phyloP scores from a whole-genome alignment of 352 stramenopile genomes.

The Phytopythium litorale region DNA sequence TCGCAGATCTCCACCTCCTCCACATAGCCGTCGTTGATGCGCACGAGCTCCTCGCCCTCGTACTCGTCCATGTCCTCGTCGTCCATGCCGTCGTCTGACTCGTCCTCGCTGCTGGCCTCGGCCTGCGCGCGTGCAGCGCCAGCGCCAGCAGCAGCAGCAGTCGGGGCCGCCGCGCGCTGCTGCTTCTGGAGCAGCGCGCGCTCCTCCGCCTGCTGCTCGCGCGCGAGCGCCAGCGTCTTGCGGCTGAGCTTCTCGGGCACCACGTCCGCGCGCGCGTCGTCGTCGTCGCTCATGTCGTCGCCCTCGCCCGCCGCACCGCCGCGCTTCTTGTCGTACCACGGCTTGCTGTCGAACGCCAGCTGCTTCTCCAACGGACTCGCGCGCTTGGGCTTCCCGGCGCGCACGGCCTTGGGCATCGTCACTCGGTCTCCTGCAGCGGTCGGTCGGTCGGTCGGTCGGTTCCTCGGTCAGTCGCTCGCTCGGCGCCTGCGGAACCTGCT shows the following conservation, averaged over 20 bases:
- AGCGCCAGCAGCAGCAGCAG: background rate
- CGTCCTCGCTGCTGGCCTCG: slow-evolving; percentile 61
- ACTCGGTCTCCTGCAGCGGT: background rate
- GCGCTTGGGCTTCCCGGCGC: slow-evolving; percentile 78
- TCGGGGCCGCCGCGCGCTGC: background rate
- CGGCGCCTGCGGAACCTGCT: background rate
- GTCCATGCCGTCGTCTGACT: slow-evolving; percentile 72
- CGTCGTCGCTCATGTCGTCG: slow-evolving; percentile 38
- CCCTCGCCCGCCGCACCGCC: slow-evolving; percentile 29
- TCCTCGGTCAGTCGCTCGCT: no score
- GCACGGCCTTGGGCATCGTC: slow-evolving; percentile 58
- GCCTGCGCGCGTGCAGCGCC: slow-evolving; percentile 20
- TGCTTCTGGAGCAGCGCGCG: slow-evolving; percentile 43
- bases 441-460: no score
- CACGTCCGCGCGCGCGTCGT: slow-evolving; percentile 56
- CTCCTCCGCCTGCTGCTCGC: slow-evolving; percentile 79
- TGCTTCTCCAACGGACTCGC: slow-evolving; percentile 86
- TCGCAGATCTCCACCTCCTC: slow-evolving; percentile 88
- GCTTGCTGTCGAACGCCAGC: slow-evolving; percentile 81
- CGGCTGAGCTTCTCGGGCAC: slow-evolving; percentile 80
- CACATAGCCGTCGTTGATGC: slow-evolving; percentile 90
- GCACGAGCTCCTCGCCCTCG: slow-evolving; percentile 85
- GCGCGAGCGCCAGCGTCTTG: slow-evolving; percentile 74
- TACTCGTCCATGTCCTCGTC: slow-evolving; percentile 88
- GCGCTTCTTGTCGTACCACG: slow-evolving; percentile 67